Base-by-base conservation (phyloP, 1,139 yeast species). In the Yamadazyma triangularis region DNA sequence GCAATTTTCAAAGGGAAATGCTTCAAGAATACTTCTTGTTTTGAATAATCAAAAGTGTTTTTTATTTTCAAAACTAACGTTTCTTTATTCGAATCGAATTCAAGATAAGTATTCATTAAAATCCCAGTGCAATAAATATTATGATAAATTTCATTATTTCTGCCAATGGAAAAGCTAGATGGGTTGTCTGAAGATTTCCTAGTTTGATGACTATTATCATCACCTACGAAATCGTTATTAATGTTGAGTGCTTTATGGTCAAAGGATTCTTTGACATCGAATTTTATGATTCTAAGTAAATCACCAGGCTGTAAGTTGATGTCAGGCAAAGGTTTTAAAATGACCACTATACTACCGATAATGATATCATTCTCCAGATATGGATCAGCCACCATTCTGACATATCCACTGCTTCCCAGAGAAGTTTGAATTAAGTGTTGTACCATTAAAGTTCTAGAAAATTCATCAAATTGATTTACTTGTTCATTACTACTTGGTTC, bases 341-440 rank as follows among this genome's bases (percentile, higher is more conserved):
- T 65, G n/a, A 61, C 66, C 4, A 62, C 70, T 10, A 60, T 48
- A 1, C 54, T 58, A 2, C 71, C 71, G 6, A 60, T 44, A 2
- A 40, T 26, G 9, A 64, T 59, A 11, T 30, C 28, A 12, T 42
- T 47, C 4, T 47, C 42, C 50, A 59, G 61, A 28, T 45, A 59
- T 3, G 59, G 60, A 33, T 64, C 70, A 12, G 43, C 32, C 1
- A 61, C 61, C 24, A 45, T 42, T 23, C 45, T 46, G 20, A 60
- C 56, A 2, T 45, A 37, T 8, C 33, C 33, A 8, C 32, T 31
- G 6, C 9, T 9, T 7, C 9, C 9, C 20, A 22, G 41, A 39
- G n/a, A 42, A 29, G 36, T 29, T 23, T 47, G 46, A 15, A 49
- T 39, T 31, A 60, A 24, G 16, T 46, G 42, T 28, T 58, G 63